phyloP scores from a whole-genome alignment of 345 rosid species.

The Citrus inodora region DNA sequence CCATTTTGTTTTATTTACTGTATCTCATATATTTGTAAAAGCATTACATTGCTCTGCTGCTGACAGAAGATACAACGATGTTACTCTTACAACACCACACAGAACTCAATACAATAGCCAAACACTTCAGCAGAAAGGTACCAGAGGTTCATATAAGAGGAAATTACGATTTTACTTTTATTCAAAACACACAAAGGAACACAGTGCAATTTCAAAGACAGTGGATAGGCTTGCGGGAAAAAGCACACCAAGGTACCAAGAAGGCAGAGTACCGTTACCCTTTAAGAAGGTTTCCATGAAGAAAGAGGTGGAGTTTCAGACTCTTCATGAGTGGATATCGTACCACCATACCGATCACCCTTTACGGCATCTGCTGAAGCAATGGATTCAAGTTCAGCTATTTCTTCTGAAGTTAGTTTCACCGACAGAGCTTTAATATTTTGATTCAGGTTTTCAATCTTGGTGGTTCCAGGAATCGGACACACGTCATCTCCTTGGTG shows the following conservation, averaged over 20 bases:
- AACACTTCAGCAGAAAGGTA: no score
- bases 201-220: no score
- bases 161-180: no score
- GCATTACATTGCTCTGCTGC: neutral
- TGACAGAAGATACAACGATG: neutral
- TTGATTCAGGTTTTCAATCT: conserved; percentile 43
- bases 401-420: conserved; percentile 17
- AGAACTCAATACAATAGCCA: no score
- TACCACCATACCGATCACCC: conserved; percentile 24
- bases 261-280: neutral
- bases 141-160: no score
- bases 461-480: conserved; percentile 65
- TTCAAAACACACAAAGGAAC: no score
- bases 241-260: neutral
- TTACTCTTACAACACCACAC: no score
- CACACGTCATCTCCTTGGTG: conserved; percentile 63
- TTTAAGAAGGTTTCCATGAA: conserved; percentile 41
- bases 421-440: conserved; percentile 25
- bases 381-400: conserved; percentile 27
- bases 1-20: no score
- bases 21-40: neutral
- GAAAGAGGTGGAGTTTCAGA: conserved; percentile 54
- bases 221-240: no score
- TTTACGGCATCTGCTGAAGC: conserved; percentile 18
- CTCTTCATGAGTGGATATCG: conserved; percentile 17